Conservation (phyloP, 116 monocot species). For the Phalaenopsis hybrid region DNA sequence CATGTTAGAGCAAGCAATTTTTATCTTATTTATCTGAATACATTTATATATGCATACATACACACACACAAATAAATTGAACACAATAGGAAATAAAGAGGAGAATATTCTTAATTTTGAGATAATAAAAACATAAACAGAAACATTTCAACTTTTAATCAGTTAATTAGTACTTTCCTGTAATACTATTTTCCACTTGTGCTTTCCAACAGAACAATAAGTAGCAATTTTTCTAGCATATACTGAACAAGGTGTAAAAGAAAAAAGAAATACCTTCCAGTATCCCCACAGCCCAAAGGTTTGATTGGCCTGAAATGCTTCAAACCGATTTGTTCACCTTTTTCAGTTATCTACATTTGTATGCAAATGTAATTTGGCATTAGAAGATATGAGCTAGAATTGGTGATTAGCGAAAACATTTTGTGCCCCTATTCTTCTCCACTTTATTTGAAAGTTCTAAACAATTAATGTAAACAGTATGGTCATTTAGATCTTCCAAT, state of each 20-base stretch:
- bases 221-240: neutral
- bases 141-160: too few relatives aligned
- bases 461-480: neutral
- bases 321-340: slow-evolving; percentile 62
- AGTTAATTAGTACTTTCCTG: too few relatives aligned
- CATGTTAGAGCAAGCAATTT: too few relatives aligned
- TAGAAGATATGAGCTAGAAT: neutral
- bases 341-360: slow-evolving; percentile 35
- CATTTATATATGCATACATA: too few relatives aligned
- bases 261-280: slow-evolving; percentile 65
- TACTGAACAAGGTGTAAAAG: neutral
- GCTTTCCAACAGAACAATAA: neutral
- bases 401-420: neutral
- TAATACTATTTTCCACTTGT: too few relatives aligned
- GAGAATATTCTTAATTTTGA: too few relatives aligned
- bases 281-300: slow-evolving; percentile 93
- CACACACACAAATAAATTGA: too few relatives aligned
- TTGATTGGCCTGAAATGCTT: slow-evolving; percentile 83
- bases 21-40: too few relatives aligned
- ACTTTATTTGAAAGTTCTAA: neutral
- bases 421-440: neutral
- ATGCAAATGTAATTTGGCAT: neutral
- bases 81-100: too few relatives aligned
- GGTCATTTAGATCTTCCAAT: slow-evolving; percentile 2
- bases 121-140: too few relatives aligned